Evolutionary conservation across 331 rosid species (phyloP).

Genomic region (Pyracantha coccinea): DNA sequence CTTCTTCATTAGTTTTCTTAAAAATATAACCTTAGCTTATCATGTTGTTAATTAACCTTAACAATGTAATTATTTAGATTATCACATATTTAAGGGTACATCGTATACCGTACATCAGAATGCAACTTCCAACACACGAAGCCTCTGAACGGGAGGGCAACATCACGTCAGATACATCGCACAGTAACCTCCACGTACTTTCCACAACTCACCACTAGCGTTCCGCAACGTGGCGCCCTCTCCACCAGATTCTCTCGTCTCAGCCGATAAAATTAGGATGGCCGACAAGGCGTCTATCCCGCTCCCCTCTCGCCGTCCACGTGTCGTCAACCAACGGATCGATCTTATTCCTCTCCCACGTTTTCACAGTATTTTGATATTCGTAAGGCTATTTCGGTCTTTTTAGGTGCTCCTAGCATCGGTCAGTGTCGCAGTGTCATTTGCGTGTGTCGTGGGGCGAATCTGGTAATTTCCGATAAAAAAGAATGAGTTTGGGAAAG

Average conservation of each 20-base stretch:
- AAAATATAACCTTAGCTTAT: too few relatives aligned
- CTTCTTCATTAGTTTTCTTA: too few relatives aligned
- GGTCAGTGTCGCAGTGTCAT: conserved; percentile 1
- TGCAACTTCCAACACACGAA: background rate
- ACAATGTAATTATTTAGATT: too few relatives aligned
- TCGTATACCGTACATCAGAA: background rate
- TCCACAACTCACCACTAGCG: conserved; percentile 10
- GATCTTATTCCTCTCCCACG: background rate
- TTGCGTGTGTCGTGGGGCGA: conserved; percentile 11
- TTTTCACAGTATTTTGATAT: background rate
- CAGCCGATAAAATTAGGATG: conserved; percentile 14
- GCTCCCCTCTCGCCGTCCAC: conserved; percentile 33
- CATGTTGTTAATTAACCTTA: background rate
- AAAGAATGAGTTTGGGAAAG: conserved; percentile 1
- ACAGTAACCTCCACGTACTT: conserved; percentile 13
- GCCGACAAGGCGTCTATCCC: conserved; percentile 57
- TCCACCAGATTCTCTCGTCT: conserved; percentile 20
- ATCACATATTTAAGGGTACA: background rate
- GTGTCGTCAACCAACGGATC: conserved; percentile 20
- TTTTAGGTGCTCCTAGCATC: background rate
- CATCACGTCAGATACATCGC: background rate
- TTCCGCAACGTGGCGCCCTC: conserved; percentile 33
- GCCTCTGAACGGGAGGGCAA: background rate
- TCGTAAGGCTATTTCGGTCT: conserved; percentile 13
- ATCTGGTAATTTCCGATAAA: conserved; percentile 16